Conservation (phyloP, 2,329 filamentous ascomycete genomes). For the Epichloe sylvatica region DNA sequence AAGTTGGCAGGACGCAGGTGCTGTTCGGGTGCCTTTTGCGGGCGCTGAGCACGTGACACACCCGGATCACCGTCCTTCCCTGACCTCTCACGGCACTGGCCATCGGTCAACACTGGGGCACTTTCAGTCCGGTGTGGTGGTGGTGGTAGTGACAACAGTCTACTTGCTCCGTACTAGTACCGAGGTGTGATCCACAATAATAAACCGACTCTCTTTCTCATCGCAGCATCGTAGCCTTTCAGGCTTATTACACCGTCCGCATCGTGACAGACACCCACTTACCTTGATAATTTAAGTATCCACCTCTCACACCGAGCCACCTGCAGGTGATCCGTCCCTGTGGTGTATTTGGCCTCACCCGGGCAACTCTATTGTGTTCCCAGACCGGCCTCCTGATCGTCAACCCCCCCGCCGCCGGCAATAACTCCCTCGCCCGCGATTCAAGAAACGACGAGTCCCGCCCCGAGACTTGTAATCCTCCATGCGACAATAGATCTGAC, state of each 20-base stretch:
- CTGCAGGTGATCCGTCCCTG: not conserved
- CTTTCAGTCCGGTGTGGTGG: too few species aligned
- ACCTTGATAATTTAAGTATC: not conserved
- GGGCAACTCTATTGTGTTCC: not conserved
- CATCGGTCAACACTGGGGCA: too few species aligned
- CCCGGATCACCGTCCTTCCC: too few species aligned
- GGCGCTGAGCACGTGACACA: too few species aligned
- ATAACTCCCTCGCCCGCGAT: not conserved
- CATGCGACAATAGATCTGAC: constrained; percentile 21
- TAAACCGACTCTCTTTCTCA: not conserved
- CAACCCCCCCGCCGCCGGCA: not conserved
- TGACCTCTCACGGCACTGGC: too few species aligned
- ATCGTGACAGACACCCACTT: not conserved
- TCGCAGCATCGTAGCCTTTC: not conserved
- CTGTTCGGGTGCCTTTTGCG: too few species aligned
- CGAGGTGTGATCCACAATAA: not conserved
- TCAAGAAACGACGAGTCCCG: not conserved
- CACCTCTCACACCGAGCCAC: not conserved
- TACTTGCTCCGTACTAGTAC: not conserved
- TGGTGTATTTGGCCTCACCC: not conserved
- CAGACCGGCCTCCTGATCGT: not conserved
- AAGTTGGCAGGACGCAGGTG: too few species aligned
- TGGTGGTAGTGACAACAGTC: not conserved
- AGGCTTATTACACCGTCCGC: not conserved
- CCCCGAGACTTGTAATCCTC: not conserved